Percentiles rank a stretch among this genome's conserved stretches.
Evolutionary conservation across 2,329 filamentous ascomycete species (phyloP).

Genomic region (Microsporum ferrugineum): DNA sequence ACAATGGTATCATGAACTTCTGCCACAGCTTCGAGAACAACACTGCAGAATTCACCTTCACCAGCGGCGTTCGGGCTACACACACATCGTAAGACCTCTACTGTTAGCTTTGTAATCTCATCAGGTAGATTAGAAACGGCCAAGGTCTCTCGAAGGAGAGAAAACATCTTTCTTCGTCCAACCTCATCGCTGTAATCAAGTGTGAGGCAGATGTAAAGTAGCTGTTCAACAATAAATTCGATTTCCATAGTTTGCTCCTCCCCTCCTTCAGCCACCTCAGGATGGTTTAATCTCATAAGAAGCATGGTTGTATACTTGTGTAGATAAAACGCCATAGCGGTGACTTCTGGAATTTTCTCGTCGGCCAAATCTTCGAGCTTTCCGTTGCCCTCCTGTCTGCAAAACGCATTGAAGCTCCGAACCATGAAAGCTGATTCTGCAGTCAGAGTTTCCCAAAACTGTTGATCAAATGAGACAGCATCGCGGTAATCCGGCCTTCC

Average conservation of each 20-base stretch:
- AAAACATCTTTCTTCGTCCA: conserved; percentile 90
- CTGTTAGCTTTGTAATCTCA: conserved; percentile 76
- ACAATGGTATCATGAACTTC: conserved; percentile 93
- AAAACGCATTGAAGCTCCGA: conserved; percentile 90
- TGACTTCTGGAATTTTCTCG: conserved; percentile 91
- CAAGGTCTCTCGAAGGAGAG: conserved; percentile 71
- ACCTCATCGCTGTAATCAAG: conserved; percentile 98
- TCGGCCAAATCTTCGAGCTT: conserved; percentile 68
- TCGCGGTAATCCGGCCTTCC: conserved; percentile 55
- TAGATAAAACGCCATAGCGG: conserved; percentile 75
- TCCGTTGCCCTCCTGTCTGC: conserved; percentile 59
- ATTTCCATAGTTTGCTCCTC: conserved; percentile 79
- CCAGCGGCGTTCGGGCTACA: conserved; percentile 51
- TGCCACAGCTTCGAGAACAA: conserved; percentile 78
- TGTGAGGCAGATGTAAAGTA: conserved; percentile 81
- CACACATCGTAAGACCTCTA: conserved; percentile 70
- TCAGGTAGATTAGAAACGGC: conserved; percentile 82
- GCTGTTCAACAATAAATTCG: conserved; percentile 91
- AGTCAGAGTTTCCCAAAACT: conserved; percentile 40
- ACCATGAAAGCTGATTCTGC: conserved; percentile 84
- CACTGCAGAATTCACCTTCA: conserved; percentile 40
- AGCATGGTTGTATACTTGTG: conserved; percentile 60
- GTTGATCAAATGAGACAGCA: conserved; percentile 34
- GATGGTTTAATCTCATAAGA: conserved; percentile 29
- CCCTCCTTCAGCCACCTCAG: conserved; percentile 48